A percentile compares a stretch with the other conserved stretches of the same genome.
Evolutionary conservation across 257 asterid genomes (phyloP).

Genomic region (Linderniella brevidens): DNA sequence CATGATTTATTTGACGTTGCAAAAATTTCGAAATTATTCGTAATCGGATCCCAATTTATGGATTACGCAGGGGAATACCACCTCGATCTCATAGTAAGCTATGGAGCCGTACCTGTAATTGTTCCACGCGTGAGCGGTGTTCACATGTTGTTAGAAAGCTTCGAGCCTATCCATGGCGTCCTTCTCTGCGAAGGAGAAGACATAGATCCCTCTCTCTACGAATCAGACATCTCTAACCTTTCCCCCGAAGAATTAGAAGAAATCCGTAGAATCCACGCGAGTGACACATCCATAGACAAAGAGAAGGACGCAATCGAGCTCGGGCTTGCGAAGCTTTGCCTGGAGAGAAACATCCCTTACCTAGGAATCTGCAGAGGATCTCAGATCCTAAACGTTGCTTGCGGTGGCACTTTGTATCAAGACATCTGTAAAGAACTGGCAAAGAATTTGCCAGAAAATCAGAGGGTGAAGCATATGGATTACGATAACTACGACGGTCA

Average conservation of each 20-base stretch:
- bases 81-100: constrained; percentile 58
- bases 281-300: constrained; percentile 59
- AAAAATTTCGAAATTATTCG: neutral
- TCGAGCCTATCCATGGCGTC: constrained; percentile 85
- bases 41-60: neutral
- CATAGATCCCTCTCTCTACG: constrained; percentile 64
- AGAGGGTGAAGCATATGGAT: constrained; percentile 39
- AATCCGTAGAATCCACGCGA: constrained; percentile 33
- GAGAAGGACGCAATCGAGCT: constrained; percentile 79
- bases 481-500: constrained; percentile 73
- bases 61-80: constrained; percentile 57
- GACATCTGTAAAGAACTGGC: constrained; percentile 52
- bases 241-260: constrained; percentile 55
- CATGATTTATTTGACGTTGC: neutral
- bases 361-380: constrained; percentile 87
- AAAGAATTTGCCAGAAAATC: constrained; percentile 8
- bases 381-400: constrained; percentile 79
- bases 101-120: constrained; percentile 73
- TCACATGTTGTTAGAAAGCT: constrained; percentile 51
- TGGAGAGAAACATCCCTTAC: constrained; percentile 73
- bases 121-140: constrained; percentile 78
- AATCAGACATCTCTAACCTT: constrained; percentile 26
- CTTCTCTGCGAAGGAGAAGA: constrained; percentile 90
- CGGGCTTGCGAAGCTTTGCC: constrained; percentile 64
- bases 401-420: constrained; percentile 82